These are phyloP conservation scores for Fraxinus sp. DNA, from an alignment of 305 asterid species.

Conservation along the genomic window DNA sequence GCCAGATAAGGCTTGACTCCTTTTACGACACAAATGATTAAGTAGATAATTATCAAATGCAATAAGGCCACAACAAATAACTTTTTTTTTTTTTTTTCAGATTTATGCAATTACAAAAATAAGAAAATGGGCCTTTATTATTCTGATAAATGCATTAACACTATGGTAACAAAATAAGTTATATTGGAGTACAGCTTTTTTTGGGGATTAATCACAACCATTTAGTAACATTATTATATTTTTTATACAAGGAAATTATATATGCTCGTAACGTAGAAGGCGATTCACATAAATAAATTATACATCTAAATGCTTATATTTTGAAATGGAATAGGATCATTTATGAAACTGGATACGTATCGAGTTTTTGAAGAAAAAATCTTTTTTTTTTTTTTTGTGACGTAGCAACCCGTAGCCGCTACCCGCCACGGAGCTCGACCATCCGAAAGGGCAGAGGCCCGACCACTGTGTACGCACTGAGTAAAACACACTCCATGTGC, in stretches of 20 bases:
- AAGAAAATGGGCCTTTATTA: neutral
- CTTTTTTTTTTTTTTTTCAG: neutral
- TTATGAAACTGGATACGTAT: neutral
- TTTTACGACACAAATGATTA: constrained; percentile 15
- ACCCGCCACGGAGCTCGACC: too few species aligned
- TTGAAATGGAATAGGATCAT: neutral
- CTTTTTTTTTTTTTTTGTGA: too few species aligned
- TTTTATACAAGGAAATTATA: neutral
- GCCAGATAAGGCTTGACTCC: constrained; percentile 30
- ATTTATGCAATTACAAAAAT: neutral
- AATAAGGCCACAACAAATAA: neutral
- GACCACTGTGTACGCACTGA: too few species aligned
- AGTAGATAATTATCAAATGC: neutral
- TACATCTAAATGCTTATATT: neutral
- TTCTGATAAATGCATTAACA: neutral
- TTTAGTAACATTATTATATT: neutral
- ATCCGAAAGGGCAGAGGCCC: too few species aligned
- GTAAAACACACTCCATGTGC: too few species aligned
- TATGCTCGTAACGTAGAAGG: neutral
- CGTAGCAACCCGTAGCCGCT: too few species aligned
- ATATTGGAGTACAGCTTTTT: neutral
- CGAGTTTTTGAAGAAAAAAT: neutral
- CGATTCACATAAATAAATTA: too few species aligned
- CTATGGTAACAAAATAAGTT: neutral
- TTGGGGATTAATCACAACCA: neutral